Evolutionary conservation across 164 flowering plant genomes (phyloP), one percentile per base, ranked within the genome.

Genomic region (Amborella trichopoda): DNA sequence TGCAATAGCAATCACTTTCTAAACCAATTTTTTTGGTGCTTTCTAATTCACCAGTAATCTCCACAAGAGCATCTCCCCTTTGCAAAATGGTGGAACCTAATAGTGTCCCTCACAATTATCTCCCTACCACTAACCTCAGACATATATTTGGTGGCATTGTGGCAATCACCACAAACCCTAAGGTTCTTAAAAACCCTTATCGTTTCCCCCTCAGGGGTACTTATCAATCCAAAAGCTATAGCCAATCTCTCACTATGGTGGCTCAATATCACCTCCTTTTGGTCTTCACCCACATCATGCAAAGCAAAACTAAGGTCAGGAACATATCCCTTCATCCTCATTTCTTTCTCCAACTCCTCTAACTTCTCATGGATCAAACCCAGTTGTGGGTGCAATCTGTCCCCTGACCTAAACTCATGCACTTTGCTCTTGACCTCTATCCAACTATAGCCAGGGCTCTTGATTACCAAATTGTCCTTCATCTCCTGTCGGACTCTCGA

Each of bases 21-120:
- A n/a, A n/a, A n/a, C n/a, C n/a, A n/a, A n/a, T n/a, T n/a, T n/a
- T n/a, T n/a, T n/a, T n/a, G n/a, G n/a, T n/a, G n/a, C n/a, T n/a
- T n/a, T n/a, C n/a, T n/a, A n/a, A n/a, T 42, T 67, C 60, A 81
- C 86, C 91, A 79, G 52, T 78, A 81, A 51, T 76, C 85, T 24
- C 75, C 82, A 62, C 91, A 81, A 27, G 89, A 78, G 53, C 90
- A 78, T 26, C 24, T 47, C 10, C 85, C 85, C 55, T 70, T 65
- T 40, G 50, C 68, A 55, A 81, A 81, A 62, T 78, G 84, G 63
- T 78, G 89, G 55, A 81, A 81, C 48, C 90, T 74, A n/a, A 60
- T 64, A 6, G 85, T 78, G 58, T 81, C 85, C 55, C 90, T 72
- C 5, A 81, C 74, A 33, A 81, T 55, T 12, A 81, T 72, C 48